Conservation (phyloP, 2,329 filamentous ascomycete species). For the Stagonosporopsis cucurbitacearum region DNA sequence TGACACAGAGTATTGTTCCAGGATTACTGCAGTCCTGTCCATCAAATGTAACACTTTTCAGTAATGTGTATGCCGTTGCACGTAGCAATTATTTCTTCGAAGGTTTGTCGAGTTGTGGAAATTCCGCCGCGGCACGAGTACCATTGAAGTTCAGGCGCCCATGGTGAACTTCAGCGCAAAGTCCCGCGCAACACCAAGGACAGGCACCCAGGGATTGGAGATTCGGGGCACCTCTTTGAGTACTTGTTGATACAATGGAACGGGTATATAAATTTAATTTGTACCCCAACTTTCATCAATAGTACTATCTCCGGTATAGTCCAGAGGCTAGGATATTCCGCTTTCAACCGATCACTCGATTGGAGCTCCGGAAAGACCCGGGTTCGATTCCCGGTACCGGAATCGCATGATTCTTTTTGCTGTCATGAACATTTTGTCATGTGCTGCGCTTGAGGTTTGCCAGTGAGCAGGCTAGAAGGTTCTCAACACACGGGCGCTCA, state of each 20-base stretch:
- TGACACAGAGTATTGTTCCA: too few relatives aligned
- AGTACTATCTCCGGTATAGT: conserved; percentile 19
- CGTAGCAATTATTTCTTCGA: too few relatives aligned
- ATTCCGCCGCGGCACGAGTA: too few relatives aligned
- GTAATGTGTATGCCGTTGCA: too few relatives aligned
- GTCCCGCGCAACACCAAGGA: too few relatives aligned
- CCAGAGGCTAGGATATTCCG: conserved; percentile 23
- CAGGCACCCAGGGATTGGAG: too few relatives aligned
- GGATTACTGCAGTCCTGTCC: too few relatives aligned
- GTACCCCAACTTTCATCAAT: conserved; percentile 5
- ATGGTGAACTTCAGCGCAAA: not conserved
- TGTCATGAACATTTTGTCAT: not conserved
- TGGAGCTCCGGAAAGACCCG: conserved; percentile 22
- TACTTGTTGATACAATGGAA: too few relatives aligned
- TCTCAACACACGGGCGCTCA: not conserved
- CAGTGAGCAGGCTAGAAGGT: not conserved
- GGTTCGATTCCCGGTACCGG: conserved; percentile 42
- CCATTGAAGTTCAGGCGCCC: not conserved
- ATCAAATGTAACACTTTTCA: too few relatives aligned
- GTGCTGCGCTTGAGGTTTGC: not conserved
- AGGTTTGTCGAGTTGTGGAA: too few relatives aligned
- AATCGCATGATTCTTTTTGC: conserved; percentile 19
- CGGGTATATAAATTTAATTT: too few relatives aligned
- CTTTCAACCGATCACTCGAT: conserved; percentile 16
- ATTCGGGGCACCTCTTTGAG: too few relatives aligned